Percentiles rank a stretch among this genome's conserved stretches.
Conservation (phyloP, 257 asterid species). For the Capsicum rhomboideum region DNA sequence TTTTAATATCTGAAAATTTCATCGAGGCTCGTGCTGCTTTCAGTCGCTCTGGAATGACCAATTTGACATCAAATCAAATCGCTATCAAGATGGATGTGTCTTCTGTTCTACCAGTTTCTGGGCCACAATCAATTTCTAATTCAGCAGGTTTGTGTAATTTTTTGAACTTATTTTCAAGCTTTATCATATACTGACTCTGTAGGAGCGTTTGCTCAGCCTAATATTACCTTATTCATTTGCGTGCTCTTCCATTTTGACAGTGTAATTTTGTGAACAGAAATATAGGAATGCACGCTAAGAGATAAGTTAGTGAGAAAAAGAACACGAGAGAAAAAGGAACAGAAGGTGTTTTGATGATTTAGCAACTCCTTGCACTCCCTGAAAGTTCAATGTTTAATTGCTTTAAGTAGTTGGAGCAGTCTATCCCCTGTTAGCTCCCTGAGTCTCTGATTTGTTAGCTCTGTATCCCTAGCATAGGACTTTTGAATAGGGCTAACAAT, state of each 20-base stretch:
- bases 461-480: background rate
- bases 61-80: slow-evolving; percentile 50
- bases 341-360: background rate
- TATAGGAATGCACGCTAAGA: background rate
- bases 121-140: slow-evolving; percentile 45
- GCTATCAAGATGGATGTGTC: slow-evolving; percentile 72
- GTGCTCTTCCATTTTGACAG: background rate
- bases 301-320: background rate
- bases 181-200: background rate
- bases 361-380: background rate
- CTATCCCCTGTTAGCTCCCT: background rate
- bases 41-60: slow-evolving; percentile 61
- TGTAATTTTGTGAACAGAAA: background rate
- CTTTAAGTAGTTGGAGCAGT: background rate
- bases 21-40: slow-evolving; percentile 76
- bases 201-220: background rate
- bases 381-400: background rate
- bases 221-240: background rate
- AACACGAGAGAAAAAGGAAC: background rate
- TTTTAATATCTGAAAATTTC: slow-evolving; percentile 79
- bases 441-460: background rate
- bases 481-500: background rate
- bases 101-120: slow-evolving; percentile 50
- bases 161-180: background rate
- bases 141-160: slow-evolving; percentile 48